Evolutionary conservation across 1,284 basidiomycete species (phyloP), one percentile per base, ranked within the genome.

Genomic region (Puccinia sorghi): DNA sequence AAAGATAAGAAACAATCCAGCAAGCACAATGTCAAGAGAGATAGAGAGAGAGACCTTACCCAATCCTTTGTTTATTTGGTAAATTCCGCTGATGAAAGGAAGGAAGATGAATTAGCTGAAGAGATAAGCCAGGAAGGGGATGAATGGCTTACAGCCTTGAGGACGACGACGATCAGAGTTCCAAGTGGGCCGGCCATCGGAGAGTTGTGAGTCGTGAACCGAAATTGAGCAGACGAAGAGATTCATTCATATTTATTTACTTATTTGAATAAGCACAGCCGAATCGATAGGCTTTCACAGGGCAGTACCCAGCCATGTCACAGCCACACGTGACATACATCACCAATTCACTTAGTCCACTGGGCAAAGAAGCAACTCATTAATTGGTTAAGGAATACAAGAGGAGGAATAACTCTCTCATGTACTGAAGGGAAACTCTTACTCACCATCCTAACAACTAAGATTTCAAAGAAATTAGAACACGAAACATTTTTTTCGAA

Each of bases 111-210:
- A 9, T 57, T 22, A 20, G n/a, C 9, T n/a, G 22, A 11, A 22
- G 57, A 59, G 57, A 59, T 12, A 27, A 37, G 2, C n/a, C 20
- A 56, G 32, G 22, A 46, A 27, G 20, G 17, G 43, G 37, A 72
- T 37, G 59, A 25, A 66, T 5, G 73, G 89, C 92, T 85, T 86
- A 97, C 95, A 83, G 94, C 95, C 87, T 95, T 94, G 82, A 96
- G 89, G 75, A 98, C 90, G 82, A 99, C 94, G 77, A 93, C 93
- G 82, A 97, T 91, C 84, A 99, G 90, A 43, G 96, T 98, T 78
- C 96, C 96, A 80, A 97, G 25, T 25, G 75, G 75, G 3, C 48
- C 32, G 41, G 59, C 61, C 73, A 75, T 75, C 43, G 67, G 67
- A 41, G 9, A 46, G 17, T n/a, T 3, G 54, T 27, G 57, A 32